These are phyloP conservation scores for Myotisia sp. DNA, from an alignment of 2,329 filamentous ascomycete species.

Conservation along the genomic window DNA sequence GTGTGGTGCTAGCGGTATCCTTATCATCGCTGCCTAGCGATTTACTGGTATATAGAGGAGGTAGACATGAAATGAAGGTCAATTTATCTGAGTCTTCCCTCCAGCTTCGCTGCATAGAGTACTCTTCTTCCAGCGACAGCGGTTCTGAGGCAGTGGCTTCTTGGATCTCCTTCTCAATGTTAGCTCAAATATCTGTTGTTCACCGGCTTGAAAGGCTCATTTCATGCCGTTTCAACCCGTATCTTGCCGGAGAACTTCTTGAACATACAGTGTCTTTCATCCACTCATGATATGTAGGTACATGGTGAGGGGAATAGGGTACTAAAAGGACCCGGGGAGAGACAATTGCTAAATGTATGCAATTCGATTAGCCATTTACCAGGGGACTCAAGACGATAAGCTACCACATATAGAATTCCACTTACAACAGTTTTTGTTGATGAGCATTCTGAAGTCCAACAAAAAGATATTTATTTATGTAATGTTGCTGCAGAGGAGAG, in stretches of 20 bases:
- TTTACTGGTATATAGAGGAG: slow-evolving; percentile 15
- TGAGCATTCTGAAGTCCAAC: slow-evolving; percentile 3
- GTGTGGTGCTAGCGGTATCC: slow-evolving; percentile 24
- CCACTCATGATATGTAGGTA: slow-evolving; percentile 73
- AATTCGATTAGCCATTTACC: background rate
- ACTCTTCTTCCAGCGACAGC: slow-evolving; percentile 65
- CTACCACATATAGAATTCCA: background rate
- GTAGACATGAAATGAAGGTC: slow-evolving; percentile 72
- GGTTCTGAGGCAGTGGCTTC: slow-evolving; percentile 77
- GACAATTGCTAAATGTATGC: slow-evolving; percentile 29
- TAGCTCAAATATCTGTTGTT: background rate
- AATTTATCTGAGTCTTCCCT: slow-evolving; percentile 68
- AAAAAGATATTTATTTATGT: too few species aligned
- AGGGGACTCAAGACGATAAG: background rate
- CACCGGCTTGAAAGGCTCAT: background rate
- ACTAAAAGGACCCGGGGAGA: slow-evolving; percentile 58
- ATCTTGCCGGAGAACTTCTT: slow-evolving; percentile 1
- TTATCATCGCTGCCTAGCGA: slow-evolving; percentile 6
- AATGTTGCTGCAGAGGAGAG: too few species aligned
- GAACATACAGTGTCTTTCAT: slow-evolving; percentile 68
- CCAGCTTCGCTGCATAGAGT: slow-evolving; percentile 84
- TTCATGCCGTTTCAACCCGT: background rate
- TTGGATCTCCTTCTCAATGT: slow-evolving; percentile 49
- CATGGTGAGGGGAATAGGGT: slow-evolving; percentile 70
- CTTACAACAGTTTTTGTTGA: slow-evolving; percentile 2